Base-by-base conservation (phyloP, 257 asterid genomes). In the Solanum pinnatisectum region DNA sequence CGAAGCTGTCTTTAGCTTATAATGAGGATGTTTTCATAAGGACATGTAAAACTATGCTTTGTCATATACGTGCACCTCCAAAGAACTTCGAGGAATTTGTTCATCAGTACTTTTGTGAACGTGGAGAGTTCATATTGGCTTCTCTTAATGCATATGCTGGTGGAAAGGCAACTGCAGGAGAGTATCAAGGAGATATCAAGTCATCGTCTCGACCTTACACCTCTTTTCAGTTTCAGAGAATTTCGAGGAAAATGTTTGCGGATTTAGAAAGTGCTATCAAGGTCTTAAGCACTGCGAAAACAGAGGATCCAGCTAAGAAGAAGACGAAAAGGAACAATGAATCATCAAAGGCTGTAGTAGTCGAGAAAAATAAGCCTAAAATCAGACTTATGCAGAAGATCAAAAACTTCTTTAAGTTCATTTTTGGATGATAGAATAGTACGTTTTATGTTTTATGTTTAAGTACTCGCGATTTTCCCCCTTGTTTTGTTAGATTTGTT, bases 31-130 rank as follows among this genome's bases (percentile, higher is more conserved):
- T 83, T 5, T 90, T 92, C 63, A 23, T 91, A 6, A 85, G 84
- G 13, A 91, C 98, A 32, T 93, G 95, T 81, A 89, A 85, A 90
- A 92, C 92, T 8, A 93, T 95, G 96, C 33, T 89, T 12, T 72
- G 83, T 20, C 46, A 84, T 6, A 30, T 89, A 40, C 23, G 27
- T 25, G 86, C 72, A 3, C 95, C 95, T 12, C 95, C 95, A 6
- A 67, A 89, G 74, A 90, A 91, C 49, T 94, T 94, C 46, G 94
- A 91, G 86, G 49, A 5, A 4, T 91, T 94, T 16, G 94, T 93
- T n/a, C 22, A 6, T 9, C 56, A 88, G 14, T 93, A 93, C 72
- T 92, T 92, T 20, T 83, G 90, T 4, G 52, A n/a, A 16, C 90
- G 89, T 2, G 85, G 87, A 25, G 91, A 82, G 18, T 73, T 76